phyloP scores from a whole-genome alignment of 306 rosid species.

The Crotalaria pallida region DNA sequence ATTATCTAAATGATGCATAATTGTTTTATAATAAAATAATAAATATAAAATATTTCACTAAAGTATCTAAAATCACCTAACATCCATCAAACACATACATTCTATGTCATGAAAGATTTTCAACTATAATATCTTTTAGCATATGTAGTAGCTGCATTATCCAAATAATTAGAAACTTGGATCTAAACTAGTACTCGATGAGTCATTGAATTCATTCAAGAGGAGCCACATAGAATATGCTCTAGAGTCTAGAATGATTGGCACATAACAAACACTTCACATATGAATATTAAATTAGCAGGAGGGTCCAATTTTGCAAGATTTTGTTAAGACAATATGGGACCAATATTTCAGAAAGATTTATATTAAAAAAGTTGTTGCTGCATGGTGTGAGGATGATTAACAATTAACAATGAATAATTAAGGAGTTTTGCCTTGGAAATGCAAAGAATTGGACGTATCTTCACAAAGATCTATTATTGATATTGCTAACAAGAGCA shows the following conservation, averaged over 20 bases:
- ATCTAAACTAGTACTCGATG: not conserved
- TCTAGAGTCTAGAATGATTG: not conserved
- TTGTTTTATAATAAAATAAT: not conserved
- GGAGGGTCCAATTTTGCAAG: conserved; percentile 6
- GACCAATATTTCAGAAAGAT: conserved; percentile 7
- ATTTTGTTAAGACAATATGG: conserved; percentile 3
- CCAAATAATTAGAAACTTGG: not conserved
- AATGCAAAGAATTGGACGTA: conserved; percentile 5
- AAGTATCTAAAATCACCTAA: not conserved
- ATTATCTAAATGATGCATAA: not conserved
- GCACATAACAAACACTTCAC: not conserved
- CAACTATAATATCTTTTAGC: not conserved
- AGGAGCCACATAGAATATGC: not conserved
- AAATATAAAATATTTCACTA: not conserved
- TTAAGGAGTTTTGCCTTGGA: conserved; percentile 11
- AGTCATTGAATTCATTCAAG: not conserved
- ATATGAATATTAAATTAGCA: not conserved
- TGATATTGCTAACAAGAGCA: not conserved
- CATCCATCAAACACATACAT: not conserved
- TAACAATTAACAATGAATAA: too few species aligned
- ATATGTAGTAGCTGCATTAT: not conserved
- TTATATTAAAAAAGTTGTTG: not conserved
- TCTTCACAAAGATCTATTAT: not conserved
- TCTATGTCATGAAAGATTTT: not conserved
- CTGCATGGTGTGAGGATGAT: not conserved